phyloP scores from a whole-genome alignment of 2,329 filamentous ascomycete species.

The Coccinonectria pachysandricola region DNA sequence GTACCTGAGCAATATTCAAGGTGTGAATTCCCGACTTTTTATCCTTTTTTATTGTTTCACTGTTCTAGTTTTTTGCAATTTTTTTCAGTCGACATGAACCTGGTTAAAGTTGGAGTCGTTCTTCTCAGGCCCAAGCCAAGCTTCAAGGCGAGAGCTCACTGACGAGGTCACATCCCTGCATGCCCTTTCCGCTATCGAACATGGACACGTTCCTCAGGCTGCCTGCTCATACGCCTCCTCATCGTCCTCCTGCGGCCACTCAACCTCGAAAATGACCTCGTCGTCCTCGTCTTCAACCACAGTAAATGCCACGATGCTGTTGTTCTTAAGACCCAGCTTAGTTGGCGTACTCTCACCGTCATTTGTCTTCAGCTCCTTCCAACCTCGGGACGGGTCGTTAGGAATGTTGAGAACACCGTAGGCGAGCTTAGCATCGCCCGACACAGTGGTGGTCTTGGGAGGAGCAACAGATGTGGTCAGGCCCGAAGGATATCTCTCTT shows the following conservation, averaged over 20 bases:
- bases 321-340: constrained; percentile 35
- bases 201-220: too few relatives aligned
- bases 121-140: too few relatives aligned
- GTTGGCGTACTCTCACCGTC: constrained; percentile 28
- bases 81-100: too few relatives aligned
- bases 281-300: constrained; percentile 31
- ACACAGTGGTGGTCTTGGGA: constrained; percentile 28
- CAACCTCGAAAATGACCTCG: constrained; percentile 33
- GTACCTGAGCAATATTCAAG: too few relatives aligned
- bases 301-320: constrained; percentile 39
- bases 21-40: too few relatives aligned
- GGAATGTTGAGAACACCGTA: constrained; percentile 37
- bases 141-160: too few relatives aligned
- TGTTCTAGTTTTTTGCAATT: too few relatives aligned
- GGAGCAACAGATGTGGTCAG: constrained; percentile 29
- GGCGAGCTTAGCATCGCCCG: constrained; percentile 30
- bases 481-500: constrained; percentile 45
- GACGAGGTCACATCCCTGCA: too few relatives aligned
- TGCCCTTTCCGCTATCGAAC: too few relatives aligned
- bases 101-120: too few relatives aligned
- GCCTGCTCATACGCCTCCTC: constrained; percentile 25
- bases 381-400: constrained; percentile 37
- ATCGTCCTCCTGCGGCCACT: constrained; percentile 35
- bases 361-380: constrained; percentile 34
- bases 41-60: too few relatives aligned